Base-by-base conservation (phyloP, 2,329 filamentous ascomycete species). In the Aspergillus pseudoglaucus region DNA sequence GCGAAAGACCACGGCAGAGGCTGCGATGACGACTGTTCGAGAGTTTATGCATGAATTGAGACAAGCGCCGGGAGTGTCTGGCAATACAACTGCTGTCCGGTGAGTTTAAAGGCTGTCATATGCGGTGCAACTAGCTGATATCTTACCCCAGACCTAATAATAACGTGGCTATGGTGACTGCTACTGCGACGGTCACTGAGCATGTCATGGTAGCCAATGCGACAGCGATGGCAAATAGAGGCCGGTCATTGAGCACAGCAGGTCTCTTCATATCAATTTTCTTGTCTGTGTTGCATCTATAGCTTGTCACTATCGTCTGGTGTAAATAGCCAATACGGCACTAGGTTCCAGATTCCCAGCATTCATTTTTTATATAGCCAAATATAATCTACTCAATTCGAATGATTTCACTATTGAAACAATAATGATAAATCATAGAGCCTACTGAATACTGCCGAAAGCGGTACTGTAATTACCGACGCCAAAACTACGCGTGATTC, bases 401-500 rank as follows among this genome's bases (percentile, higher is more conserved):
- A n/a, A n/a, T n/a, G n/a, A n/a, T n/a, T n/a, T n/a, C n/a, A n/a
- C 32, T 18, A 42, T 40, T 32, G 3, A 25, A 10, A 23, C 20
- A 22, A 22, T 18, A 33, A n/a, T n/a, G n/a, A 0, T 30, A 12
- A 12, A 30, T 4, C 4, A 30, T 30, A 12, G 10, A 12, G 8
- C 3, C 7, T 12, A 4, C 25, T 12, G 25, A 23, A 42, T 35
- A 41, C 32, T 30, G 42, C 51, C 56, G 43, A 58, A 59, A 56
- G 54, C 55, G 55, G 54, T 50, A 57, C 44, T 56, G 48, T 57
- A 52, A 56, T 55, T 51, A 52, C 47, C 18, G 54, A 59, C 57
- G 55, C 57, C 57, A 59, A 59, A 58, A 55, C 25, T 53, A 57
- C 56, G 54, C 57, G 56, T 55, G 51, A 53, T 54, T 30, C 54